Evolutionary conservation across 2,329 filamentous ascomycete species (phyloP), one percentile per base, ranked within the genome.

Genomic region (Monilinia fructigena): DNA sequence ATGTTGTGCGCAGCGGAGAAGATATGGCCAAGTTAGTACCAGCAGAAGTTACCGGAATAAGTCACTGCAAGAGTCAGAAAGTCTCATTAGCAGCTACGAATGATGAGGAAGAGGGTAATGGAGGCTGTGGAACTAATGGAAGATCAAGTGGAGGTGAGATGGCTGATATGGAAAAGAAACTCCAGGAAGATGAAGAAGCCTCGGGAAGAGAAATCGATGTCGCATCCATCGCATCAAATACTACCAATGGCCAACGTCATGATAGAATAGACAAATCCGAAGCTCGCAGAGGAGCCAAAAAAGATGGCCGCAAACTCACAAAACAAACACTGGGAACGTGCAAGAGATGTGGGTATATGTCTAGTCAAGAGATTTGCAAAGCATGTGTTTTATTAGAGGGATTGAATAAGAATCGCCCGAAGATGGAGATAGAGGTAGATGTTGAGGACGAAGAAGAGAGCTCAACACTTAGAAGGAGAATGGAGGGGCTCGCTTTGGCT

Each of bases 1-100:
- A 99, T 76, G 92, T 99, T 63, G 94, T 99, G 38, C 85, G 90
- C 67, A 97, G 93, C 75, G 95, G 95, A 48, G 94, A 98, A 77
- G 95, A 98, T 71, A 97, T 99, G 91, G 94, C 93, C 12, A 87
- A 86, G 66, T 81, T 98, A n/a, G 91, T 95, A 0, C 90, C 90
- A 0, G 82, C 82, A 18, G 82, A 85, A 66, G 77, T 84, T 20
- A 78, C 77, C 35, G 80, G 81, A 28, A 76, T 79, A 11, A 82
- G 81, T 70, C 78, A 75, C 47, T 84, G 83, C 74, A 81, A 80
- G 60, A 80, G 78, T 73, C 81, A 77, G 70, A 76, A 74, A 74
- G 76, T 76, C 65, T 71, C 70, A 68, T 71, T 75, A 35, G 74
- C 73, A 70, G 72, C 69, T 70, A 72, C 73, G 68, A 72, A 75